Conservation (phyloP, 2,329 filamentous ascomycete species). For the Hymenoscyphus fructigenus region DNA sequence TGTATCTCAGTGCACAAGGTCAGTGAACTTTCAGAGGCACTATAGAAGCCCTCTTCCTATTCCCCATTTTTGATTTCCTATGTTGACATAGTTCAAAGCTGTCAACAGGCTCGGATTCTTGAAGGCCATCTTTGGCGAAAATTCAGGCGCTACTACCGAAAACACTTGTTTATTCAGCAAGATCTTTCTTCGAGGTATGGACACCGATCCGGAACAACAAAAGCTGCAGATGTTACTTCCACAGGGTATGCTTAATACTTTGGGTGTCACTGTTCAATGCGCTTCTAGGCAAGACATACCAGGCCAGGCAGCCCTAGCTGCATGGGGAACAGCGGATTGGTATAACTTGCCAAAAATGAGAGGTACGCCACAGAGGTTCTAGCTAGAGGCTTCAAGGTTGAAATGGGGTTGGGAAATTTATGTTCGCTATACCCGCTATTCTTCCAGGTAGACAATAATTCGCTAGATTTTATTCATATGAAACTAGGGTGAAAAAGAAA, state of each 20-base stretch:
- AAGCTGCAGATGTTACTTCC: slow-evolving; percentile 11
- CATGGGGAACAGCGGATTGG: slow-evolving; percentile 4
- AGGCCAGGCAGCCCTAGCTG: slow-evolving; percentile 5
- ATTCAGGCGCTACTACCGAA: neutral
- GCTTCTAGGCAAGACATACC: slow-evolving; percentile 3
- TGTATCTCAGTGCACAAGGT: slow-evolving; percentile 5
- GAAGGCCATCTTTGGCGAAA: neutral
- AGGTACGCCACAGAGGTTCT: slow-evolving; percentile 1
- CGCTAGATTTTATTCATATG: neutral
- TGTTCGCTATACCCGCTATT: neutral
- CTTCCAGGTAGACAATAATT: neutral
- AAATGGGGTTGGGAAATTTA: slow-evolving; percentile 3
- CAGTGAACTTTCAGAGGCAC: slow-evolving; percentile 9
- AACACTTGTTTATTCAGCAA: slow-evolving; percentile 7
- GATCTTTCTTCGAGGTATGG: neutral
- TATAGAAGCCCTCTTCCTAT: neutral
- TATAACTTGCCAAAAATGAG: slow-evolving; percentile 9
- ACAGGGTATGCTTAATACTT: neutral
- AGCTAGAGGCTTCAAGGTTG: neutral
- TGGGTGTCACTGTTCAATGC: slow-evolving; percentile 5
- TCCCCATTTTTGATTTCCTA: slow-evolving; percentile 3
- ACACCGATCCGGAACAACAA: neutral
- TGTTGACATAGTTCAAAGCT: slow-evolving; percentile 7
- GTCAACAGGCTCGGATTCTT: slow-evolving; percentile 9
- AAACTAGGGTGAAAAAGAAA: too few species aligned